These are phyloP conservation scores for Huntiella savannae DNA, from an alignment of 2,329 filamentous ascomycete species.

Conservation along the genomic window DNA sequence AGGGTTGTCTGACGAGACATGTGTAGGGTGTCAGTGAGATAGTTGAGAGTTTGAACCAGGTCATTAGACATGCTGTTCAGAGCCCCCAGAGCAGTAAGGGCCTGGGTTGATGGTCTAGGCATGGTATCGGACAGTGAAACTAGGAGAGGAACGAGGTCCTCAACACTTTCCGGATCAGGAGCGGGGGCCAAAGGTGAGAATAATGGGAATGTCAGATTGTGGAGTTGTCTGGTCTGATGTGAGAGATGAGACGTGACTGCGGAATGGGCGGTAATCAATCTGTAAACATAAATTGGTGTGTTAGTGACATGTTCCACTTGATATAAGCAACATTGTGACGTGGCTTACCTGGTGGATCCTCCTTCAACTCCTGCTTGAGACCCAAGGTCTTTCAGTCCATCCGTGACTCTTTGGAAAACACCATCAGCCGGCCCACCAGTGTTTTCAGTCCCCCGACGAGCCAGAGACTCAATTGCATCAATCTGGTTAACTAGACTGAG, in stretches of 20 bases:
- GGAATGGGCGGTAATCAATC: constrained; percentile 56
- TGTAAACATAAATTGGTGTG: constrained; percentile 18
- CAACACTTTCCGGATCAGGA: constrained; percentile 44
- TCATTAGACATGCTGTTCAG: constrained; percentile 54
- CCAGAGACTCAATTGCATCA: constrained; percentile 52
- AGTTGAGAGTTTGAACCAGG: constrained; percentile 61
- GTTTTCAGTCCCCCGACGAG: constrained; percentile 44
- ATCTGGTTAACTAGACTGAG: constrained; percentile 49
- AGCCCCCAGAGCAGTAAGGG: constrained; percentile 45
- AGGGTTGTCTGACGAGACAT: constrained; percentile 82
- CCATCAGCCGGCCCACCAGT: constrained; percentile 46
- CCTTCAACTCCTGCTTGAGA: constrained; percentile 55
- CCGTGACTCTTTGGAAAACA: constrained; percentile 49
- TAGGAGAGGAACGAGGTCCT: constrained; percentile 50
- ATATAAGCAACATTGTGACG: not conserved
- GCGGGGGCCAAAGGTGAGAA: constrained; percentile 48
- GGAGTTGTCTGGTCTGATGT: constrained; percentile 57
- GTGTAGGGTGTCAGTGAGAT: constrained; percentile 77
- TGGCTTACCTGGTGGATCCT: constrained; percentile 45
- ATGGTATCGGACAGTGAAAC: constrained; percentile 45
- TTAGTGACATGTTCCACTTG: not conserved
- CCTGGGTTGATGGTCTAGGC: constrained; percentile 42
- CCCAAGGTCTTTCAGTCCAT: constrained; percentile 51
- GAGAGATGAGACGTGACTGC: constrained; percentile 55
- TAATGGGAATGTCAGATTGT: constrained; percentile 51